phyloP scores from a whole-genome alignment of 2,329 filamentous ascomycete species.

The Monilinia polystroma region DNA sequence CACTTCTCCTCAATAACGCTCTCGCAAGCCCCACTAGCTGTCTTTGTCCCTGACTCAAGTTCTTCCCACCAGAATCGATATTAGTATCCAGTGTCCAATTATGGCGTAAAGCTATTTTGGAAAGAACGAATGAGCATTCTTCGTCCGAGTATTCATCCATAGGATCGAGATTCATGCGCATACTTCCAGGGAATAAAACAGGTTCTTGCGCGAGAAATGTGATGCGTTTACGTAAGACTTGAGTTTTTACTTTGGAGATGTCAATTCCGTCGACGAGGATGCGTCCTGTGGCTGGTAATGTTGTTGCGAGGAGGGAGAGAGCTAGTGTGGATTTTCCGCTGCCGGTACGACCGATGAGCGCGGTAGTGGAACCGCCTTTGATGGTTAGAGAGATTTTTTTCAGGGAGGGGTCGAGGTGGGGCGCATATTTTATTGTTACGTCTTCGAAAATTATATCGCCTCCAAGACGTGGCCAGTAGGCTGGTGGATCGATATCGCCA shows the following conservation, averaged over 20 bases:
- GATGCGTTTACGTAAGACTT: conserved; percentile 59
- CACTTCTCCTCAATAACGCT: conserved; percentile 59
- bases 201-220: conserved; percentile 68
- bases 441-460: conserved; percentile 75
- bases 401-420: conserved; percentile 72
- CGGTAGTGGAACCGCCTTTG: conserved; percentile 74
- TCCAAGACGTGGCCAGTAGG: conserved; percentile 70
- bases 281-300: conserved; percentile 52
- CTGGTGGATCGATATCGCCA: conserved; percentile 67
- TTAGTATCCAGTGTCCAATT: conserved; percentile 55
- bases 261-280: conserved; percentile 62
- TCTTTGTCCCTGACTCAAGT: conserved; percentile 63
- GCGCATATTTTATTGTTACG: conserved; percentile 77
- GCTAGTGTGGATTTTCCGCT: conserved; percentile 81
- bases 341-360: conserved; percentile 76
- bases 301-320: conserved; percentile 57
- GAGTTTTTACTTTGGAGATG: conserved; percentile 57
- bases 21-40: conserved; percentile 64
- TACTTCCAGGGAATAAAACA: conserved; percentile 60
- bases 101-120: conserved; percentile 54
- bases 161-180: conserved; percentile 63
- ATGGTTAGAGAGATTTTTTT: conserved; percentile 69
- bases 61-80: conserved; percentile 60
- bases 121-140: conserved; percentile 53
- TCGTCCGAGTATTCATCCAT: conserved; percentile 55